phyloP scores from a whole-genome alignment of 306 rosid species.

The Chamaecrista fasciculata region DNA sequence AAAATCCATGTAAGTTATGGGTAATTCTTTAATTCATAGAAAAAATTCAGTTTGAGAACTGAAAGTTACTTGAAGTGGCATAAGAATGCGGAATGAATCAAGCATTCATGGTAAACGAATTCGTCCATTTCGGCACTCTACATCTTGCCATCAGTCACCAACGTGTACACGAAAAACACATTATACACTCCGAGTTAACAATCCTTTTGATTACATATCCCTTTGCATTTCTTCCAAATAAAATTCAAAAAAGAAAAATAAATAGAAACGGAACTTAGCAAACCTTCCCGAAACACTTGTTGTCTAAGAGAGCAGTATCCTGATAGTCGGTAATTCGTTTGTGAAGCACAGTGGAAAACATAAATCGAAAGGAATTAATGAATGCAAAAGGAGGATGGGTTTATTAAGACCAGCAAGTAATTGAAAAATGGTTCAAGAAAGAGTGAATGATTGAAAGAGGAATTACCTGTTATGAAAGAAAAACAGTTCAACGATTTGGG shows the following conservation, averaged over 20 bases:
- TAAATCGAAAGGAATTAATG: not conserved
- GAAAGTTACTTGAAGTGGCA: slow-evolving; percentile 61
- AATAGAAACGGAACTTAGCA: not conserved
- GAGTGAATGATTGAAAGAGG: no score
- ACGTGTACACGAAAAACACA: slow-evolving; percentile 51
- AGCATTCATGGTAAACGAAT: slow-evolving; percentile 88
- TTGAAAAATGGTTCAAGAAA: no score
- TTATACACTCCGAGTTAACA: not conserved
- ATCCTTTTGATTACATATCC: no score
- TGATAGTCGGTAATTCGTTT: slow-evolving; percentile 71
- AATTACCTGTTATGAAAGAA: slow-evolving; percentile 94
- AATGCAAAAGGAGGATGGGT: no score
- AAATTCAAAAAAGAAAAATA: not conserved
- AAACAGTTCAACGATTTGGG: not conserved
- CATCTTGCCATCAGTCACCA: slow-evolving; percentile 96
- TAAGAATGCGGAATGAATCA: slow-evolving; percentile 83
- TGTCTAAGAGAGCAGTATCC: slow-evolving; percentile 75
- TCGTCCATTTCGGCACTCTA: slow-evolving; percentile 90
- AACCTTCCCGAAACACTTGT: slow-evolving; percentile 92
- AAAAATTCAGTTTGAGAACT: no score
- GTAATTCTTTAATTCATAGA: no score
- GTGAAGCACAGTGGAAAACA: slow-evolving; percentile 56
- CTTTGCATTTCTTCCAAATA: no score
- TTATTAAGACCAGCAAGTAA: no score
- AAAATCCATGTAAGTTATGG: no score